phyloP scores from a whole-genome alignment of 2,329 filamentous ascomycete species.

The Aspergillus texensis region DNA sequence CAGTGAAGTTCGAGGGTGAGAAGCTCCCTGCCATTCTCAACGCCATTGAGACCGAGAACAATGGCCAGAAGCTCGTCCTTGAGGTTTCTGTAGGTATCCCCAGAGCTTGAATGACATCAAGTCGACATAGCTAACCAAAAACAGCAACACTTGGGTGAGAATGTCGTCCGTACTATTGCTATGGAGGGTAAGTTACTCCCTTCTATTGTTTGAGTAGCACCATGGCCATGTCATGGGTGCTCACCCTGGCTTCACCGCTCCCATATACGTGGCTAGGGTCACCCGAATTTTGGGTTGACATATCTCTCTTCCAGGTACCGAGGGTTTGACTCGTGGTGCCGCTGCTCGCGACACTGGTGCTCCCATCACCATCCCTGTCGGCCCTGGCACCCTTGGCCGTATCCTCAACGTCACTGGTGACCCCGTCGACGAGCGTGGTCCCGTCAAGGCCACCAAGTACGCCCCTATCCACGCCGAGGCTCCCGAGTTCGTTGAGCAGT shows the following conservation, averaged over 20 bases:
- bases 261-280: background rate
- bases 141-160: constrained; percentile 99
- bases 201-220: background rate
- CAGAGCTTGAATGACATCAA: constrained; percentile 22
- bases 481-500: constrained; percentile 91
- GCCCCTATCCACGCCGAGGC: constrained; percentile 93
- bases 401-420: constrained; percentile 99
- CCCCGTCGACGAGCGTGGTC: constrained; percentile 98
- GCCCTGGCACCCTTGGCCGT: constrained; percentile 88
- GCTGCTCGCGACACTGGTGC: constrained; percentile 84
- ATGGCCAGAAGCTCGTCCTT: constrained; percentile 89
- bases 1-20: constrained; percentile 95
- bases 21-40: constrained; percentile 97
- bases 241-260: constrained; percentile 6
- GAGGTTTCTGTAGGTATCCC: constrained; percentile 82
- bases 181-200: constrained; percentile 82
- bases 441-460: constrained; percentile 89
- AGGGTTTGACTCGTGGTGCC: constrained; percentile 96
- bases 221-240: background rate
- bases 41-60: constrained; percentile 88
- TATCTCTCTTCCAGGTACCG: constrained; percentile 70
- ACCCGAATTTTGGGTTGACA: background rate
- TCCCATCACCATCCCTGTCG: constrained; percentile 96
- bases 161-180: constrained; percentile 99
- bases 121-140: constrained; percentile 24